Evolutionary conservation across 306 rosid genomes (phyloP).

Genomic region (Dryas alaskensis): DNA sequence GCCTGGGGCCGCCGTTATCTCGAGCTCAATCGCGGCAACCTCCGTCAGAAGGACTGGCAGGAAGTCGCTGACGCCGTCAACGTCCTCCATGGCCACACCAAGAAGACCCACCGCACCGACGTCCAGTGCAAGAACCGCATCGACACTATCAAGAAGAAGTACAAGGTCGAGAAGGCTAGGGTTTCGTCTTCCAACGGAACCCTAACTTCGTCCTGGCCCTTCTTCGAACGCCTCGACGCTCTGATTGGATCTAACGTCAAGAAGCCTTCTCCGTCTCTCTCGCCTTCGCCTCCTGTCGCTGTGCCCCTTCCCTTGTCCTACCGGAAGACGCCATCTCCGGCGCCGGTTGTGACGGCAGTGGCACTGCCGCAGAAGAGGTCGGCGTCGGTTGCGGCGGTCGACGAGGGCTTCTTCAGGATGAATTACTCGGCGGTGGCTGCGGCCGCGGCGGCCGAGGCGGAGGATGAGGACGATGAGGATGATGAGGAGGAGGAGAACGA

Average conservation of each 20-base stretch:
- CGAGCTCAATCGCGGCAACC: slow-evolving; percentile 94
- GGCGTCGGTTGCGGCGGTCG: slow-evolving; percentile 29
- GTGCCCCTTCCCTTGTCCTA: slow-evolving; percentile 58
- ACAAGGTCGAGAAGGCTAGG: slow-evolving; percentile 87
- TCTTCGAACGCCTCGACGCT: slow-evolving; percentile 63
- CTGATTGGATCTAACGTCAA: slow-evolving; percentile 66
- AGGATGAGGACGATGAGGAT: slow-evolving; percentile 58
- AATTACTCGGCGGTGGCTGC: slow-evolving; percentile 90
- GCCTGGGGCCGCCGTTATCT: slow-evolving; percentile 92
- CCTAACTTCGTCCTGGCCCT: slow-evolving; percentile 62
- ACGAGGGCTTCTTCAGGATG: slow-evolving; percentile 63
- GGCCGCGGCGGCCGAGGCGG: slow-evolving; percentile 79
- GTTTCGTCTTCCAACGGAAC: slow-evolving; percentile 57
- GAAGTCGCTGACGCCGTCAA: slow-evolving; percentile 95
- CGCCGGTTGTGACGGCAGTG: slow-evolving; percentile 32
- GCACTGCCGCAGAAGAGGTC: slow-evolving; percentile 73
- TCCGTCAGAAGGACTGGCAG: slow-evolving; percentile 98
- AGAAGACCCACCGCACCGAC: slow-evolving; percentile 89
- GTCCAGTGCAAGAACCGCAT: slow-evolving; percentile 96
- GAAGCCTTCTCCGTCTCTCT: slow-evolving; percentile 43
- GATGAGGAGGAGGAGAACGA: slow-evolving; percentile 45
- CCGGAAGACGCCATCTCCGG: slow-evolving; percentile 41
- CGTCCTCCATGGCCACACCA: slow-evolving; percentile 82
- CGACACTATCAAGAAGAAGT: slow-evolving; percentile 92
- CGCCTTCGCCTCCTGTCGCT: slow-evolving; percentile 57